Percentiles rank a stretch among this genome's conserved stretches.
phyloP scores from a whole-genome alignment of 2,329 filamentous ascomycete genomes.

The Fusarium marasasianum region DNA sequence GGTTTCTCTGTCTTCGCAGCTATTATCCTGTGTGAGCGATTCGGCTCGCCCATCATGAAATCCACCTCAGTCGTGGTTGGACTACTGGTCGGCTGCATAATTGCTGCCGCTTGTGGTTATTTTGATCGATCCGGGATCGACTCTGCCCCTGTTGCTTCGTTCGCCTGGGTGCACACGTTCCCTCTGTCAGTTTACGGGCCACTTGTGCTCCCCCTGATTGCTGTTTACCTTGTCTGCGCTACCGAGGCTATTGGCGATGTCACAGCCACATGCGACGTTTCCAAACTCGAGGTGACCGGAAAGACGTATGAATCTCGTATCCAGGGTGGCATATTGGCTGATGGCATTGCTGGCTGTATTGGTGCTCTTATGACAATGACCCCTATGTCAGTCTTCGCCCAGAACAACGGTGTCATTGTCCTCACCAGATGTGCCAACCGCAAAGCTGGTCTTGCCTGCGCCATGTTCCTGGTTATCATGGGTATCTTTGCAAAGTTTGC shows the following conservation, averaged over 20 bases:
- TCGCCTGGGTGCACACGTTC: slow-evolving; percentile 84
- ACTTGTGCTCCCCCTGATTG: slow-evolving; percentile 76
- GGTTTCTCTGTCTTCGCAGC: slow-evolving; percentile 83
- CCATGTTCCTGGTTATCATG: slow-evolving; percentile 80
- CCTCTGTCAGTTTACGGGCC: slow-evolving; percentile 76
- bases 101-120: slow-evolving; percentile 80
- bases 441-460: slow-evolving; percentile 81
- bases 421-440: slow-evolving; percentile 84
- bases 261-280: slow-evolving; percentile 84
- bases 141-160: slow-evolving; percentile 74
- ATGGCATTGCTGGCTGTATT: slow-evolving; percentile 79
- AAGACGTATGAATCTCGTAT: slow-evolving; percentile 78
- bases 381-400: slow-evolving; percentile 82
- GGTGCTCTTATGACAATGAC: slow-evolving; percentile 82
- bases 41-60: slow-evolving; percentile 87
- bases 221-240: slow-evolving; percentile 76
- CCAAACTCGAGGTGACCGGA: slow-evolving; percentile 77
- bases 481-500: slow-evolving; percentile 87
- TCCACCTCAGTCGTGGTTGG: slow-evolving; percentile 80
- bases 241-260: slow-evolving; percentile 85
- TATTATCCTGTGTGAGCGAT: slow-evolving; percentile 83
- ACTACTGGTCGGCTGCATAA: slow-evolving; percentile 78
- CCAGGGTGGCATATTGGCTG: slow-evolving; percentile 81
- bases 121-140: slow-evolving; percentile 79
- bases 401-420: slow-evolving; percentile 87